Base-by-base conservation (phyloP, 176 grass and related monocot species). In the Oryza glaberrima region DNA sequence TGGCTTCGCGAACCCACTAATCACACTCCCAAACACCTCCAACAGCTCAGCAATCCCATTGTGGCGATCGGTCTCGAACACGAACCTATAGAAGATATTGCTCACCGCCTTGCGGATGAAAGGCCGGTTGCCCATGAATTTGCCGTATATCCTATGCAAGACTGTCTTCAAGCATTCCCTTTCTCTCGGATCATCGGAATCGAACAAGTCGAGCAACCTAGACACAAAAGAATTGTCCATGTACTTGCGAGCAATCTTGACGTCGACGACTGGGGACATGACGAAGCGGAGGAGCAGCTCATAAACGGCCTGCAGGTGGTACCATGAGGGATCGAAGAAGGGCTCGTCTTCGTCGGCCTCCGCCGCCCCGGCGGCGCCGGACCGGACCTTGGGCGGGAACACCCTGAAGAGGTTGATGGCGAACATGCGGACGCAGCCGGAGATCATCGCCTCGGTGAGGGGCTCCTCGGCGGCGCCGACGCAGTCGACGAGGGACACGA, bases 121-220 rank as follows among this genome's bases (percentile, higher is more conserved):
- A 0, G 89, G 78, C 0, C 94, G 81, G 35, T 94, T 92, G 17
- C 88, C 91, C 92, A 98, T 98, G 86, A 92, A 94, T 77, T 97
- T 97, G 17, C 92, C 94, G 26, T 90, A 94, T 65, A 97, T 84
- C 72, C 92, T 87, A 63, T 92, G 94, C 84, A 97, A 81, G 47
- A 94, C 69, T 66, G 94, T 86, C 82, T 94, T 97, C 84, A 94
- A 74, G 81, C 88, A 97, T 16, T 97, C 94, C 84, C 94, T 91
- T 72, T 98, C 95, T 76, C 95, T 98, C 41, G 95, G 95, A 45
- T 98, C 95, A 65, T 98, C 92, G 0, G 95, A 98, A 87, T 98
- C 95, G 14, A 98, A 91, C 32, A 98, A 83, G 65, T 98, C 86
- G 11, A 98, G 95, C 34, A 98, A 58, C 90, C 91, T 93, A 3